Conservation (phyloP, 1,284 basidiomycete genomes). For the Trametes hirsuta region DNA sequence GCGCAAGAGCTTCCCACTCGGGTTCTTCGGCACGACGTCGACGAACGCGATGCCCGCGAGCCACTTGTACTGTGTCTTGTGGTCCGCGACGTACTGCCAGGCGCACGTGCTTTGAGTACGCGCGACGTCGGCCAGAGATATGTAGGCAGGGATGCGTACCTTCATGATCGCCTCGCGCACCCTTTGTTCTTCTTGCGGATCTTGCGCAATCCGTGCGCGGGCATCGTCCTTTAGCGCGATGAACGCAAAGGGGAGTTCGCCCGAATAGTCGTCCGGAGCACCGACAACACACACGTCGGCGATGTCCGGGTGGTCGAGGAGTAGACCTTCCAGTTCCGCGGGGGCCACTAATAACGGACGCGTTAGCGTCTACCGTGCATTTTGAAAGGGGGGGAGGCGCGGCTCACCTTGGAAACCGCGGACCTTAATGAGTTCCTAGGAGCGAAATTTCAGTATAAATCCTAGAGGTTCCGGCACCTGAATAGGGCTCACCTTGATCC, state of each 20-base stretch:
- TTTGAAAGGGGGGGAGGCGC: too few species aligned
- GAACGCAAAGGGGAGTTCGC: constrained; percentile 79
- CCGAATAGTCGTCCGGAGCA: constrained; percentile 73
- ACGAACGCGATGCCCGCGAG: constrained; percentile 30
- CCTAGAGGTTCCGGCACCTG: neutral
- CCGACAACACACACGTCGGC: constrained; percentile 71
- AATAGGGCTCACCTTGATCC: constrained; percentile 41
- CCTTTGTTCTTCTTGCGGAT: constrained; percentile 39
- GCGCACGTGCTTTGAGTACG: constrained; percentile 23
- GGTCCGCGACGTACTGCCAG: constrained; percentile 32
- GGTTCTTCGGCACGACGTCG: constrained; percentile 31
- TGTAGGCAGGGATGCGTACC: constrained; percentile 16
- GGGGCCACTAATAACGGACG: constrained; percentile 40
- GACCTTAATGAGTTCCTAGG: constrained; percentile 66
- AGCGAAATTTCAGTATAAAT: neutral
- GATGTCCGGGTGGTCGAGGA: constrained; percentile 59
- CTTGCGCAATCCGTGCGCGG: constrained; percentile 40
- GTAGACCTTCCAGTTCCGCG: constrained; percentile 49
- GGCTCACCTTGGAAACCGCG: constrained; percentile 58
- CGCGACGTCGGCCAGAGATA: neutral
- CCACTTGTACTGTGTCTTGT: constrained; percentile 31
- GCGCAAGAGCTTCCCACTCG: constrained; percentile 32
- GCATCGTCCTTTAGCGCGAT: constrained; percentile 57
- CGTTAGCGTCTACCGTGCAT: neutral
- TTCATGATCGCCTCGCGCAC: constrained; percentile 29